Evolutionary conservation across 768 basidiomycete species (phyloP).

Genomic region (Cytidiella melzeri): DNA sequence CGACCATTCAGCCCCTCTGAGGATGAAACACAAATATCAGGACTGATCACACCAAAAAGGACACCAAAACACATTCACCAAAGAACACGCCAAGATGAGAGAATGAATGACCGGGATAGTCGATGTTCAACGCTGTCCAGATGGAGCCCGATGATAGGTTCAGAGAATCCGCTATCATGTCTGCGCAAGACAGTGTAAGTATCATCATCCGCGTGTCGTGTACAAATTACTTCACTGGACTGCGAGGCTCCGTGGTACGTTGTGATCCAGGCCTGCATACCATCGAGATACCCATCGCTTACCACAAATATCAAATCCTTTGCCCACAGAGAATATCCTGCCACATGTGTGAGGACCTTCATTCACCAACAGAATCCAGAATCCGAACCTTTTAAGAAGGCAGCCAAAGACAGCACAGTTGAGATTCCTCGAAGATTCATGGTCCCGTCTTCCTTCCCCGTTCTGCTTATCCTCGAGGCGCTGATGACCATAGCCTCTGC

Average conservation of each 20-base stretch:
- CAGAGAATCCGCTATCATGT: slow-evolving; percentile 59
- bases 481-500: slow-evolving; percentile 88
- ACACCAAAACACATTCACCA: slow-evolving; percentile 42
- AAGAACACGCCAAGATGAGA: slow-evolving; percentile 93
- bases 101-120: slow-evolving; percentile 96
- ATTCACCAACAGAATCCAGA: neutral
- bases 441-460: slow-evolving; percentile 47
- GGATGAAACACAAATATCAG: neutral
- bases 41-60: neutral
- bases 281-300: slow-evolving; percentile 83
- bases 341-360: neutral
- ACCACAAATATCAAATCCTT: slow-evolving; percentile 90
- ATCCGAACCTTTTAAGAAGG: slow-evolving; percentile 69
- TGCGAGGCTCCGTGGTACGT: slow-evolving; percentile 71
- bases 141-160: slow-evolving; percentile 76
- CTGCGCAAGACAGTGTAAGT: slow-evolving; percentile 37
- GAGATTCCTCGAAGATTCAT: slow-evolving; percentile 85
- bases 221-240: slow-evolving; percentile 41
- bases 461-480: slow-evolving; percentile 81
- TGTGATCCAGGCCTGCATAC: slow-evolving; percentile 88
- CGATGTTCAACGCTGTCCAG: slow-evolving; percentile 92
- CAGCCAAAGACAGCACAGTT: slow-evolving; percentile 78
- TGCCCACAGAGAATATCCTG: slow-evolving; percentile 89
- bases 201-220: neutral
- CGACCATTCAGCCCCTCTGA: slow-evolving; percentile 93